These are phyloP conservation scores for Zygoascus sp. DNA, from an alignment of 1,139 yeast species.

Conservation along the genomic window DNA sequence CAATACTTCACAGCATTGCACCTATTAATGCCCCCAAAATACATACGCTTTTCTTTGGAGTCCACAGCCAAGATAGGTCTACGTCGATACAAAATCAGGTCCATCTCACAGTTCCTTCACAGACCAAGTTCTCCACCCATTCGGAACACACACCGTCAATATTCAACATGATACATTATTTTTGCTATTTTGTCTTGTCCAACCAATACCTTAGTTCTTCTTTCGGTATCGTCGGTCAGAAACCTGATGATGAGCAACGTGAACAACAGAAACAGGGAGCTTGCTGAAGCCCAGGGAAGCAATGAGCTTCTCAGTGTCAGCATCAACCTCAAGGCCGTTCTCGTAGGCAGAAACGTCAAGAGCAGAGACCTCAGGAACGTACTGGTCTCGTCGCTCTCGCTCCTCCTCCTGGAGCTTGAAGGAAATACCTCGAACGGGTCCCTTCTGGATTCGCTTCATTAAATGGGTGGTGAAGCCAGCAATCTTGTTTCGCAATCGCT, in stretches of 20 bases:
- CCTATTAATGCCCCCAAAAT: too few relatives aligned
- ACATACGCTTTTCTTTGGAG: too few relatives aligned
- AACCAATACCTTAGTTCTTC: conserved; percentile 59
- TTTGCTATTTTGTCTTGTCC: conserved; percentile 4
- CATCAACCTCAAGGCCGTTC: conserved; percentile 96
- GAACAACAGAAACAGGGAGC: conserved; percentile 86
- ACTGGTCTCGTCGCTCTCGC: conserved; percentile 99
- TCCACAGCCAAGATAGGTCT: too few relatives aligned
- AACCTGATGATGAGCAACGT: conserved; percentile 90
- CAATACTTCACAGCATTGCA: too few relatives aligned
- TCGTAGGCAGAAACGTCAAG: conserved; percentile 96
- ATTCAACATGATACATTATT: conserved; percentile 10
- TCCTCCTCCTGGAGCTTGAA: conserved; percentile 99
- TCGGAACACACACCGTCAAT: too few relatives aligned
- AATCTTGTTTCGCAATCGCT: conserved; percentile 99
- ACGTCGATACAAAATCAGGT: too few relatives aligned
- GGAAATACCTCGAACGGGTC: conserved; percentile 99
- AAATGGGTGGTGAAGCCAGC: conserved; percentile 99
- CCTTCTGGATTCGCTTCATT: conserved; percentile 99
- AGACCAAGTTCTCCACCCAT: too few relatives aligned
- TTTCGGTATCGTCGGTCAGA: conserved; percentile 92
- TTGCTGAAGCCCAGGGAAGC: conserved; percentile 88
- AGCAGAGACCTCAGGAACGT: conserved; percentile 99
- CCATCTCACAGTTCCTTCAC: too few relatives aligned
- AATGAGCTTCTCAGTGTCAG: conserved; percentile 96